Percentiles rank a stretch among this genome's conserved stretches.
Evolutionary conservation across 768 basidiomycete species (phyloP).

Genomic region (Boletus huronensis): DNA sequence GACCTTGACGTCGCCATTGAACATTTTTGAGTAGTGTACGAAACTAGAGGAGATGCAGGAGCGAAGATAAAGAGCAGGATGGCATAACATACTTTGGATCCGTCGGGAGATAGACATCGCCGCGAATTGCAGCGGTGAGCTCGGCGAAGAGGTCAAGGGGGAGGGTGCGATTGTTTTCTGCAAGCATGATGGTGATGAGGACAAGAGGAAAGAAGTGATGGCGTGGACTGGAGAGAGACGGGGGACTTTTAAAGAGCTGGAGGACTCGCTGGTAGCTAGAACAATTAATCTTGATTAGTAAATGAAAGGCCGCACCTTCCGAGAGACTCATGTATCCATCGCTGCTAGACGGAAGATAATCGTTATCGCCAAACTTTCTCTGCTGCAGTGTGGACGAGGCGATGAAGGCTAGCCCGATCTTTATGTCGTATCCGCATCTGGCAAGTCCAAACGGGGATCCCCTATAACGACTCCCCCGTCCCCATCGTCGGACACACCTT

Average conservation of each 20-base stretch:
- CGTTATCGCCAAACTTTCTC: not conserved
- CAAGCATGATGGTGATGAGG: constrained; percentile 15
- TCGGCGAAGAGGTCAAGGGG: constrained; percentile 39
- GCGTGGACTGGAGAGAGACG: constrained; percentile 1
- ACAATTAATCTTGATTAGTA: constrained; percentile 12
- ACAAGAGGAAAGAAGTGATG: constrained; percentile 1
- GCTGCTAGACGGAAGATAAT: not conserved
- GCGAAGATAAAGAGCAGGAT: not conserved
- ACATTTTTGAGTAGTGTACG: constrained; percentile 42
- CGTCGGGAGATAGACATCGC: constrained; percentile 43
- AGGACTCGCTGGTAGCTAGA: not conserved
- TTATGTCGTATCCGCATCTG: constrained; percentile 5
- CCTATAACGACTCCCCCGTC: too few relatives aligned
- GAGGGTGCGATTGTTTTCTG: not conserved
- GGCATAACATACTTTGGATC: constrained; percentile 38
- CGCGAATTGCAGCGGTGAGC: constrained; percentile 44
- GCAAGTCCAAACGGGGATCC: not conserved
- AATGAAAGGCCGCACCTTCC: constrained; percentile 5
- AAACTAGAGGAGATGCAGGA: constrained; percentile 21
- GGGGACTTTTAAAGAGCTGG: constrained; percentile 15
- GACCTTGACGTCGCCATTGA: constrained; percentile 73
- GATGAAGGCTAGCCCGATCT: not conserved
- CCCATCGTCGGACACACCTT: not conserved
- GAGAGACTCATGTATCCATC: not conserved
- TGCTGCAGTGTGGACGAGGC: constrained; percentile 13